phyloP scores from a whole-genome alignment of 176 grass and related monocot species.

The Hordeum vulgare region MorexV3_pseudomolecules_assembly NC_058522.1:494771865-494772364 shows the following conservation, averaged over 20 bases:
- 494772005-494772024: neutral
- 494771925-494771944: neutral
- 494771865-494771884: conserved; percentile 73
- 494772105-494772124: conserved; percentile 26
- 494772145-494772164: conserved; percentile 35
- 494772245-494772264: neutral
- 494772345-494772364: conserved; percentile 23
- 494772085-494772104: conserved; percentile 78
- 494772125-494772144: conserved; percentile 21
- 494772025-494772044: conserved; percentile 33
- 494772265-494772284: conserved; percentile 6
- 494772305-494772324: conserved; percentile 24
- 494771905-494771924: neutral
- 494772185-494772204: conserved; percentile 36
- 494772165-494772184: conserved; percentile 32
- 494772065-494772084: conserved; percentile 64
- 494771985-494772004: neutral
- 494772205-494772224: conserved; percentile 45
- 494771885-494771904: conserved; percentile 68
- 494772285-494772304: neutral
- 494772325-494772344: conserved; percentile 39
- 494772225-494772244: conserved; percentile 49
- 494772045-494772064: conserved; percentile 59
- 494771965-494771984: neutral
- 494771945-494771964: neutral